Evolutionary conservation across 495 filamentous ascomycete species (phyloP).

Genomic region (Penicillium egyptiacum): DNA sequence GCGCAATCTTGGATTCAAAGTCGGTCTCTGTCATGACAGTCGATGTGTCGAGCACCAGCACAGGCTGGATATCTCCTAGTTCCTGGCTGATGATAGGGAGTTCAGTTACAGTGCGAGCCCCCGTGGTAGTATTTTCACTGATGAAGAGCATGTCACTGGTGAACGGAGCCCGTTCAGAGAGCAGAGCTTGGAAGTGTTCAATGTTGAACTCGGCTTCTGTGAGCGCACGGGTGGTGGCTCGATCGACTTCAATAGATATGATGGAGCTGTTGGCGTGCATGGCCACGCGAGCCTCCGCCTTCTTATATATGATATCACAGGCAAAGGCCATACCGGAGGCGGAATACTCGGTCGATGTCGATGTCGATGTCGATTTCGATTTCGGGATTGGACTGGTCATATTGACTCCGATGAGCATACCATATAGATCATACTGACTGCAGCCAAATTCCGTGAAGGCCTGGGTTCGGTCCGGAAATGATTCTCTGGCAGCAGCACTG

Average conservation of each 20-base stretch:
- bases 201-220: constrained; percentile 35
- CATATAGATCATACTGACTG: constrained; percentile 40
- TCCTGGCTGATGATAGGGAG: constrained; percentile 41
- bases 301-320: constrained; percentile 37
- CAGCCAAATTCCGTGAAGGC: constrained; percentile 35
- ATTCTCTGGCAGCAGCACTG: constrained; percentile 11
- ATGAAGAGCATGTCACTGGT: constrained; percentile 45
- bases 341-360: constrained; percentile 19
- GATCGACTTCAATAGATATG: constrained; percentile 25
- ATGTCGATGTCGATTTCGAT: constrained; percentile 7
- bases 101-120: constrained; percentile 33
- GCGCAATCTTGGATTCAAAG: constrained; percentile 33
- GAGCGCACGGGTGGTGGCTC: constrained; percentile 22
- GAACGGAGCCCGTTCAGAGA: constrained; percentile 38
- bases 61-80: constrained; percentile 35
- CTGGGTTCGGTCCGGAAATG: constrained; percentile 18
- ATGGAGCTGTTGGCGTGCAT: constrained; percentile 49
- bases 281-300: constrained; percentile 31
- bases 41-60: constrained; percentile 37
- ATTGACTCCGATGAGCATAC: constrained; percentile 40
- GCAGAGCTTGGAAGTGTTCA: constrained; percentile 36
- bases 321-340: constrained; percentile 38
- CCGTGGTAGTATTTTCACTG: constrained; percentile 32
- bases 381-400: constrained; percentile 20
- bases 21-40: constrained; percentile 34